Evolutionary conservation across 495 filamentous ascomycete genomes (phyloP).

Genomic region (Neurospora sp.): DNA sequence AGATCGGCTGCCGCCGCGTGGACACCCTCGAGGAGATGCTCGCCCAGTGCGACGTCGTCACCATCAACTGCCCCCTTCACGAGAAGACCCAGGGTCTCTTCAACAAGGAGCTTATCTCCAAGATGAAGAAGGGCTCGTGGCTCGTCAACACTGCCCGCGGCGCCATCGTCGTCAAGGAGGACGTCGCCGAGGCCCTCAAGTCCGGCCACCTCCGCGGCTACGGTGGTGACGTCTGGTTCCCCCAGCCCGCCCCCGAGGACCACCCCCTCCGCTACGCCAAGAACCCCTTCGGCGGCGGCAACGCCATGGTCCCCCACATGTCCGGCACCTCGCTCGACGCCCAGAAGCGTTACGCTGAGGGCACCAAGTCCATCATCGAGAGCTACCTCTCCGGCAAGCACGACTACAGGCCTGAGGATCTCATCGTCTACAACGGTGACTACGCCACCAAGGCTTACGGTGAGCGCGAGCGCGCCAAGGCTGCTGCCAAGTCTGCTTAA

Average conservation of each 20-base stretch:
- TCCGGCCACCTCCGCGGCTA: slow-evolving; percentile 92
- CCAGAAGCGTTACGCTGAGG: slow-evolving; percentile 86
- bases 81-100: slow-evolving; percentile 94
- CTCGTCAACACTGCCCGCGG: slow-evolving; percentile 97
- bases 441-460: slow-evolving; percentile 96
- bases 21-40: slow-evolving; percentile 78
- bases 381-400: slow-evolving; percentile 77
- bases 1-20: slow-evolving; percentile 91
- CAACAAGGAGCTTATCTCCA: slow-evolving; percentile 98
- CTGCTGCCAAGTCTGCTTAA: not conserved
- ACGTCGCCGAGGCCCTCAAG: slow-evolving; percentile 90
- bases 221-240: slow-evolving; percentile 80
- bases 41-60: slow-evolving; percentile 92
- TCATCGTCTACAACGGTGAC: slow-evolving; percentile 87
- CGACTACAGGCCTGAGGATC: slow-evolving; percentile 82
- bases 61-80: slow-evolving; percentile 98
- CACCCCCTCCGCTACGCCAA: slow-evolving; percentile 87
- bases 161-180: slow-evolving; percentile 98
- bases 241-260: slow-evolving; percentile 87
- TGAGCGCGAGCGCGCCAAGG: slow-evolving; percentile 43
- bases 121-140: slow-evolving; percentile 98
- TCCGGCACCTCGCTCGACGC: slow-evolving; percentile 94
- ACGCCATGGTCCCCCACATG: slow-evolving; percentile 98
- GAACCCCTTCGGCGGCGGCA: slow-evolving; percentile 92
- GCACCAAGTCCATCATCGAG: slow-evolving; percentile 81